A percentile compares a stretch with the other conserved stretches of the same genome.
Evolutionary conservation across 228 moss, liverwort and hornwort genomes (phyloP).

Genomic region (Sphagnum fallax): DNA sequence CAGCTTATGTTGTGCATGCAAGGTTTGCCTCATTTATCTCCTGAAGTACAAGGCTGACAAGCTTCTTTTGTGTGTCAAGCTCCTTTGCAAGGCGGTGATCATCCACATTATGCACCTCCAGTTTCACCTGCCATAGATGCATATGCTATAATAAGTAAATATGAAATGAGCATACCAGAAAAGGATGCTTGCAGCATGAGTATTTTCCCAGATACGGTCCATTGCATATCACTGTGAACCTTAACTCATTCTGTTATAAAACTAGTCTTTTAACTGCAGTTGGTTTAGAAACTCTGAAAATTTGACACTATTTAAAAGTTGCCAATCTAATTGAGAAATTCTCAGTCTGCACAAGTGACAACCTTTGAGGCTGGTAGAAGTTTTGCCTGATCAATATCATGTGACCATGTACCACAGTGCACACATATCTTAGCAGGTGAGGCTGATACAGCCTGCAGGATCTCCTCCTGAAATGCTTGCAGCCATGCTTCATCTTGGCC

Average conservation of each 20-base stretch:
- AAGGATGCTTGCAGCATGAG: neutral
- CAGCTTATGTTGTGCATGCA: slow-evolving; percentile 1
- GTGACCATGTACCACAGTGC: slow-evolving; percentile 82
- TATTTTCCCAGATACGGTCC: neutral
- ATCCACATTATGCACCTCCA: slow-evolving; percentile 55
- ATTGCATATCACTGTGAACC: too few species aligned
- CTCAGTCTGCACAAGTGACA: neutral
- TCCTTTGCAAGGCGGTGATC: slow-evolving; percentile 71
- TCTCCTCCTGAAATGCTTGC: slow-evolving; percentile 42
- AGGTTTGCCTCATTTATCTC: slow-evolving; percentile 28
- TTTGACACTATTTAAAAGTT: too few species aligned
- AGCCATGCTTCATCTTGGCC: slow-evolving; percentile 63
- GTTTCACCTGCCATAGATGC: slow-evolving; percentile 28
- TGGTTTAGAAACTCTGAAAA: too few species aligned
- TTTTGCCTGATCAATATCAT: slow-evolving; percentile 81
- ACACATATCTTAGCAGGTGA: slow-evolving; percentile 65
- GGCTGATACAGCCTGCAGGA: slow-evolving; percentile 49
- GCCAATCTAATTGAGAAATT: too few species aligned
- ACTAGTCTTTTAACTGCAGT: neutral
- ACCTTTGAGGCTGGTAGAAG: slow-evolving; percentile 70
- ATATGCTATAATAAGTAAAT: neutral
- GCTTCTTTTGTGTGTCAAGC: slow-evolving; percentile 38
- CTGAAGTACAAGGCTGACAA: slow-evolving; percentile 37
- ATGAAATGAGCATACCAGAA: neutral
- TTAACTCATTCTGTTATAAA: neutral